Evolutionary conservation across 2,329 filamentous ascomycete species (phyloP).

Genomic region (Sporothrix mexicana): DNA sequence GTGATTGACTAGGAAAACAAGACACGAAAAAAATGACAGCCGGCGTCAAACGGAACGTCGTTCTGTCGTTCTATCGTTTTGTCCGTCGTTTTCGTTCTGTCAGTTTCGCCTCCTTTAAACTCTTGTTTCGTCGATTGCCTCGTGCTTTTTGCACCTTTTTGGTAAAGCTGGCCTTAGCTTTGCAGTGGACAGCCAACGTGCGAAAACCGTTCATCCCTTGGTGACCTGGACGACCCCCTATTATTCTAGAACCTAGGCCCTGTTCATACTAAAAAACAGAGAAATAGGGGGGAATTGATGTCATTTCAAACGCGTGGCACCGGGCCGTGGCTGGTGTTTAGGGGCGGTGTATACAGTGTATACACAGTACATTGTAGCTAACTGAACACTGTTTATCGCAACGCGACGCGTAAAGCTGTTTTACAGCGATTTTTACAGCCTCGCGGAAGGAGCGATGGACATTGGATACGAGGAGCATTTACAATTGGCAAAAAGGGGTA

Average conservation of each 20-base stretch:
- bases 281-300: constrained; percentile 10
- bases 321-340: background rate
- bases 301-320: constrained; percentile 21
- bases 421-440: background rate
- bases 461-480: background rate
- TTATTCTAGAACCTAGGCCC: background rate
- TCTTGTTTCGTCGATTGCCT: constrained; percentile 1
- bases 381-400: background rate
- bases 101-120: too few relatives aligned
- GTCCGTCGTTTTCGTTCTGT: background rate
- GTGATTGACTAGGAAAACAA: background rate
- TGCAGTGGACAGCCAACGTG: background rate
- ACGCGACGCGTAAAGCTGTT: constrained; percentile 34
- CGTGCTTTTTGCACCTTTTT: constrained; percentile 1
- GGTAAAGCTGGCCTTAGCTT: constrained; percentile 25
- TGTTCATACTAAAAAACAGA: background rate
- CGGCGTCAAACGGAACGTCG: background rate
- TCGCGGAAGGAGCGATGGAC: background rate
- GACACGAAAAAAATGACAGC: background rate
- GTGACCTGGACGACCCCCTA: background rate
- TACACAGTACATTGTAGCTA: background rate
- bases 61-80: background rate
- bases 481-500: background rate
- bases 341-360: background rate
- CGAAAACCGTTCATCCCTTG: background rate